Base-by-base conservation (phyloP, 805 yeast genomes). In the Candida argentea region DNA sequence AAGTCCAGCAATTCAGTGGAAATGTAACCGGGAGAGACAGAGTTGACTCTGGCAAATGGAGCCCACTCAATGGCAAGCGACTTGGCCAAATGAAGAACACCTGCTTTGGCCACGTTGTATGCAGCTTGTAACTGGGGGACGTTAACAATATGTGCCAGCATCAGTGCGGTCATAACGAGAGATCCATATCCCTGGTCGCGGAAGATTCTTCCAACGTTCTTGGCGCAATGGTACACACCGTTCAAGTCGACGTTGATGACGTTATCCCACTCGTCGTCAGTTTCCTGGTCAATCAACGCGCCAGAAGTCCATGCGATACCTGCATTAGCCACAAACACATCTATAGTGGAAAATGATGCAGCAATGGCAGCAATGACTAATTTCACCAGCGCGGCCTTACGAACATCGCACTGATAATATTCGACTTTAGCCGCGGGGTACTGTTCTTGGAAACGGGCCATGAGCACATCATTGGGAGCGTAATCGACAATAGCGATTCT, bases 1-100 rank as follows among this genome's bases (percentile, higher is more conserved):
- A 61, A 61, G 34, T 52, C 57, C 7, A 59, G 46, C 34, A 83
- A 65, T 37, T 77, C 84, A 6, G 93, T 80, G 34, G 67, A 70
- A 35, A 82, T 78, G 61, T 84, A 83, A n/a, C 94, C 94, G 14
- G 94, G 94, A 10, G 85, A 75, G 17, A 83, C 69, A 16, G 82
- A 63, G 61, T 83, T 83, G 33, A 77, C 89, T 40, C 94, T 69
- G n/a, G 89, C 93, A 45, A 79, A 80, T 22, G 51, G 25, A n/a
- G 86, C 73, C 87, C 91, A 85, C 58, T 85, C 95, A 23, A 84
- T 74, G 10, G 94, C 89, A 38, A 84, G 61, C 2, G 91, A 81
- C 50, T 65, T 76, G 20, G 79, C 72, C 42, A 84, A 65, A 47
- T 85, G 94, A 38, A 76, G 49, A 16, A 82, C 76, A 8, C 76